Base-by-base conservation (phyloP, 352 stramenopile genomes). In the Aphanomyces astaci region DNA sequence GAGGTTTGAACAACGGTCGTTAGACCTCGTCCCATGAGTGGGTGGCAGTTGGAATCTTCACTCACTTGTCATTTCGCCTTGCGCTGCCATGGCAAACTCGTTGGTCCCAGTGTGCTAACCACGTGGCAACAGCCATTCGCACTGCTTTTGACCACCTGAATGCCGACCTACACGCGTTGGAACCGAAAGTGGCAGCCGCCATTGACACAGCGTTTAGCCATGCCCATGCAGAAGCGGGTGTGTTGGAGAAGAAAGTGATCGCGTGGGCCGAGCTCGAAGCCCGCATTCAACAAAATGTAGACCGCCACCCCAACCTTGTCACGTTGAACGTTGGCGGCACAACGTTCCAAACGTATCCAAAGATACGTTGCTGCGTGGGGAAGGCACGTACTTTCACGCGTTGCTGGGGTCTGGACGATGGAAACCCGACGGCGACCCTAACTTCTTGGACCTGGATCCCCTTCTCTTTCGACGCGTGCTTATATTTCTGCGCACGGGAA, bases 311-410 rank as follows among this genome's bases (percentile, higher is more conserved):
- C 7, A 43, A 43, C 15, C 11, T 67, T 2, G 55, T 67, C 11
- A 59, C 60, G 19, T 24, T 67, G 9, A 24, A 67, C 48, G 60
- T 67, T 19, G 60, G 60, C n/a, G 60, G 60, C 27, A 45, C 31
- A 4, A 32, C 45, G 15, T 67, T 67, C 27, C 13, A 30, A 25
- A 67, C 60, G 39, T n/a, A n/a, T 59, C 60, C 30, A 67, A 67
- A 25, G 60, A 54, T 28, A 67, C 25, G 25, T 33, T 67, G 11
- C 40, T 67, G 31, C 60, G 60, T 17, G 10, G 59, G 19, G 60
- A 67, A 43, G 60, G 60, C 45, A 67, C 25, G 4, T 59, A 60
- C 27, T 67, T 66, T 57, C 60, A 67, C 15, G 60, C 60, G 1
- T 57, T 67, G 60, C 36, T 67, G 9, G 36, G 45, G 19, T 67